Conservation (phyloP, 225 moss, liverwort and hornwort genomes). For the Marchantia paleacea region DNA sequence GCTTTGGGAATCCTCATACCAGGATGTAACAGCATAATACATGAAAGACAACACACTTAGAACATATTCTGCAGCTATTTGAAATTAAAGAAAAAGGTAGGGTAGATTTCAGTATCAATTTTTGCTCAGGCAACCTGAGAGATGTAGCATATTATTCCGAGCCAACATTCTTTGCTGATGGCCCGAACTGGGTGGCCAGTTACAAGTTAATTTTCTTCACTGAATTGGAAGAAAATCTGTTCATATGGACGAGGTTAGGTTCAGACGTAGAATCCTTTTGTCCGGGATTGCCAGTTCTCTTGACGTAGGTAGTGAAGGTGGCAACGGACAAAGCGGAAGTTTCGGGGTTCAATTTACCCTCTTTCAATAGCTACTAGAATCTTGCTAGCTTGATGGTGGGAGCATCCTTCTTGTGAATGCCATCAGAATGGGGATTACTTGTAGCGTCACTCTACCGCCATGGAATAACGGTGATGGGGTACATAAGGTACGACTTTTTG, state of each 20-base stretch:
- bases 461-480: neutral
- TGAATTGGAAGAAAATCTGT: neutral
- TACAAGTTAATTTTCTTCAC: neutral
- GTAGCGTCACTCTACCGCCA: neutral
- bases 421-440: neutral
- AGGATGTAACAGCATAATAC: neutral
- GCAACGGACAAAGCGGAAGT: neutral
- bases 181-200: conserved; percentile 10
- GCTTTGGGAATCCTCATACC: neutral
- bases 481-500: neutral
- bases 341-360: conserved; percentile 1
- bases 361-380: neutral
- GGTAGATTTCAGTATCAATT: neutral
- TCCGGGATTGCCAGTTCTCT: conserved; percentile 2
- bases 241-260: conserved; percentile 10
- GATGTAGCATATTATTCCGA: conserved; percentile 20
- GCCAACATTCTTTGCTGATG: conserved; percentile 24
- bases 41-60: neutral
- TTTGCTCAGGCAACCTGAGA: conserved; percentile 21
- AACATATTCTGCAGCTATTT: conserved; percentile 1
- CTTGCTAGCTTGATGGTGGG: neutral
- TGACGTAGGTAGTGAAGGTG: neutral
- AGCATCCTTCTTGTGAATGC: neutral
- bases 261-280: conserved; percentile 12
- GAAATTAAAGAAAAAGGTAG: conserved; percentile 12